phyloP scores from a whole-genome alignment of 202 grass and related monocot genomes.

The Schoenoplectus tabernaemontani region DNA sequence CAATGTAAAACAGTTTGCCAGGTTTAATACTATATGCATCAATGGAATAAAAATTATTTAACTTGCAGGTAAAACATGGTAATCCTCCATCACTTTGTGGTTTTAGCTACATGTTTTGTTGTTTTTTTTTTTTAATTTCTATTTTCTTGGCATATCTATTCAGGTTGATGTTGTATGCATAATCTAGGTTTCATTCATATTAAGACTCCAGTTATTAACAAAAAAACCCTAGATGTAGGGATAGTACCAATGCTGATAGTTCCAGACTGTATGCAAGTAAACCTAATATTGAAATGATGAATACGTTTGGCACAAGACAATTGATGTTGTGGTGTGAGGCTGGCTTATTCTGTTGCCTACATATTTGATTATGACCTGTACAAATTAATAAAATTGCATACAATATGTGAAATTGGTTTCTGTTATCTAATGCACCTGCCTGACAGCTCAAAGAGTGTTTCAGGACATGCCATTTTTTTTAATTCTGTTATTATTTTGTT shows the following conservation, averaged over 20 bases:
- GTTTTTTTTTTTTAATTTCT: not conserved
- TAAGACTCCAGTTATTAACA: not conserved
- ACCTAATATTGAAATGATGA: not conserved
- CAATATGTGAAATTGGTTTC: not conserved
- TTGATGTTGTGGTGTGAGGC: not conserved
- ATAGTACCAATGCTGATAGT: too few species aligned
- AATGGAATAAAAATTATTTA: not conserved
- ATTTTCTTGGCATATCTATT: not conserved
- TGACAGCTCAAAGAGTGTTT: not conserved
- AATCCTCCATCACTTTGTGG: not conserved
- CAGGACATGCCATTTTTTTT: not conserved
- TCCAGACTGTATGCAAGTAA: not conserved
- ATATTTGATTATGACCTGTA: not conserved
- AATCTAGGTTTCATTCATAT: not conserved
- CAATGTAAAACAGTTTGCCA: not conserved
- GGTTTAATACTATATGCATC: not conserved
- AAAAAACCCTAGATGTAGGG: not conserved
- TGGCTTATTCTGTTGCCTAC: not conserved
- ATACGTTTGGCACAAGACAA: not conserved
- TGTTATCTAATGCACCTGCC: not conserved
- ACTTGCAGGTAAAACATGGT: not conserved
- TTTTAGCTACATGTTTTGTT: not conserved
- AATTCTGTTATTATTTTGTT: constrained; percentile 23
- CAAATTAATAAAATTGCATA: not conserved
- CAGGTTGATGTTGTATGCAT: not conserved